Conservation (phyloP, 345 rosid species). For the Schrenkiella parvula region DNA sequence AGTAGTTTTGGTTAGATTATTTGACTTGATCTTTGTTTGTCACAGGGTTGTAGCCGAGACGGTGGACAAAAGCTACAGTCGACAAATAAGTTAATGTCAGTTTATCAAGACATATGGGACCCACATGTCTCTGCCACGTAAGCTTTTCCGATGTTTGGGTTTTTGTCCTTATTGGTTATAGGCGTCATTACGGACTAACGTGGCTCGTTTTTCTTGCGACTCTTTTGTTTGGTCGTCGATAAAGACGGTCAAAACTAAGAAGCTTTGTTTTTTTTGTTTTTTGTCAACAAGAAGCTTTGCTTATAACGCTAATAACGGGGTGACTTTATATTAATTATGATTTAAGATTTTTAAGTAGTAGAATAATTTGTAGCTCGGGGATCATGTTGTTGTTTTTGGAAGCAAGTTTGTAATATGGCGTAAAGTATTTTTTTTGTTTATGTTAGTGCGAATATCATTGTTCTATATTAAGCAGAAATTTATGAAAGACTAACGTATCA, state of each 20-base stretch:
- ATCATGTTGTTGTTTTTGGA: constrained; percentile 29
- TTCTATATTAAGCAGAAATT: not conserved
- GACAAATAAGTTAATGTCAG: constrained; percentile 25
- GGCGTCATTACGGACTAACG: constrained; percentile 30
- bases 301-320: constrained; percentile 28
- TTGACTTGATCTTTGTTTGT: constrained; percentile 35
- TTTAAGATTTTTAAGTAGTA: not conserved
- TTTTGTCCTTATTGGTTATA: constrained; percentile 20
- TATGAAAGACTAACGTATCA: not conserved
- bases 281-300: constrained; percentile 22
- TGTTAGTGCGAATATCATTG: not conserved
- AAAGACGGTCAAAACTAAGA: constrained; percentile 16
- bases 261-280: constrained; percentile 30
- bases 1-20: constrained; percentile 31
- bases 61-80: constrained; percentile 40
- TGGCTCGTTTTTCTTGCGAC: constrained; percentile 18
- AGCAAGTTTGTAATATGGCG: constrained; percentile 24
- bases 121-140: constrained; percentile 49
- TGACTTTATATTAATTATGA: not conserved
- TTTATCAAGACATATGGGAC: constrained; percentile 41
- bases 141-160: constrained; percentile 21
- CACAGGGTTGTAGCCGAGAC: constrained; percentile 13
- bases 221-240: constrained; percentile 21
- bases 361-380: constrained; percentile 11
- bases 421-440: not conserved